Conservation (phyloP, 805 yeast genomes). For the Sugiyamaella valdiviana region DNA sequence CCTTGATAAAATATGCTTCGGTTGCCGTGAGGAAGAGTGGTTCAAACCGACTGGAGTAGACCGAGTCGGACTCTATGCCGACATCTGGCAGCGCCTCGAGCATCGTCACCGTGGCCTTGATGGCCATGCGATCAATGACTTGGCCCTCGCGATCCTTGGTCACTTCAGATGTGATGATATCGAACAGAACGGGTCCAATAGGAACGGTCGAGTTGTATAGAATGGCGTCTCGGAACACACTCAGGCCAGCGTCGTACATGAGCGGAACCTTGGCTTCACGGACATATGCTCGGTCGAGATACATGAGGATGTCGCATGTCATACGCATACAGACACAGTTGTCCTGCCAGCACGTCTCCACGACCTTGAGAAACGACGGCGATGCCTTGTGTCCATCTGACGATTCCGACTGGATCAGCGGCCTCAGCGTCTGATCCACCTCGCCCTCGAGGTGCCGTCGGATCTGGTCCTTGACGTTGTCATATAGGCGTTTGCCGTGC, state of each 20-base stretch:
- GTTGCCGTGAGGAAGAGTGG: constrained; percentile 54
- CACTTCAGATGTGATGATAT: constrained; percentile 49
- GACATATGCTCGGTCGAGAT: constrained; percentile 78
- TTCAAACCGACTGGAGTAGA: constrained; percentile 60
- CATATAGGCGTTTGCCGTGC: constrained; percentile 59
- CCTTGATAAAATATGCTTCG: constrained; percentile 45
- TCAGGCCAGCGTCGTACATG: constrained; percentile 68
- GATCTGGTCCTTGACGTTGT: constrained; percentile 48
- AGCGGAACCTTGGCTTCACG: constrained; percentile 56
- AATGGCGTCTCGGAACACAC: constrained; percentile 55
- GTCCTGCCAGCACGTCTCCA: constrained; percentile 56
- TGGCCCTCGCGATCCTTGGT: constrained; percentile 51
- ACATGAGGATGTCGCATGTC: constrained; percentile 79
- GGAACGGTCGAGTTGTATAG: constrained; percentile 44
- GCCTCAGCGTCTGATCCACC: constrained; percentile 21
- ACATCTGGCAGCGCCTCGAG: constrained; percentile 45
- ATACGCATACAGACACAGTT: constrained; percentile 68
- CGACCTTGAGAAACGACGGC: constrained; percentile 29
- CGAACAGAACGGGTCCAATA: constrained; percentile 47
- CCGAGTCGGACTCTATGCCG: constrained; percentile 38
- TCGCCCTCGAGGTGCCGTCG: constrained; percentile 37
- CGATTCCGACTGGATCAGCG: constrained; percentile 12
- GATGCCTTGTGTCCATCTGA: constrained; percentile 5
- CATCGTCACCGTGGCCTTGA: constrained; percentile 62
- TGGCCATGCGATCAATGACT: constrained; percentile 49